phyloP scores from a whole-genome alignment of 2,329 filamentous ascomycete species.

The Diplodia mutila region DNA sequence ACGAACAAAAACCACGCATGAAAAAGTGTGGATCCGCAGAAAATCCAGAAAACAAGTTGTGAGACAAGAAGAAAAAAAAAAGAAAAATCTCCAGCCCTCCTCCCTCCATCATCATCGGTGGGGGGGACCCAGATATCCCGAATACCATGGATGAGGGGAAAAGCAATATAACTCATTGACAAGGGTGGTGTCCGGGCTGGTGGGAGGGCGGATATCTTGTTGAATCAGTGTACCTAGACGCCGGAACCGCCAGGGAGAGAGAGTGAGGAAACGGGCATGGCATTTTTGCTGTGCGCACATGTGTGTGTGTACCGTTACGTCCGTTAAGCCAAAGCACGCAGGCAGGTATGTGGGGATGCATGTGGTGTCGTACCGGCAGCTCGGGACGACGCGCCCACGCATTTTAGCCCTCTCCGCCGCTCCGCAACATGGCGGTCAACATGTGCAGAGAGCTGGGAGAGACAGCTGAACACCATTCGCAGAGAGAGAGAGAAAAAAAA shows the following conservation, averaged over 20 bases:
- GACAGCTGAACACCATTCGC: neutral
- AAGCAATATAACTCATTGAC: neutral
- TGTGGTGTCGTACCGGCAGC: neutral
- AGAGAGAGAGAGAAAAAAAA: too few relatives aligned
- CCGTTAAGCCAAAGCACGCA: neutral
- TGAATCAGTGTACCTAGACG: neutral
- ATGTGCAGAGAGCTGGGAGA: neutral
- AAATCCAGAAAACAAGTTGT: neutral
- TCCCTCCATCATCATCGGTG: neutral
- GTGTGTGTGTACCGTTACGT: neutral
- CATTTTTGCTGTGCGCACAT: neutral
- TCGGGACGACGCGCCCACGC: neutral
- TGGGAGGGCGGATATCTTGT: neutral
- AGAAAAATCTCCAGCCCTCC: too few relatives aligned
- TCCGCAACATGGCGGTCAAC: neutral
- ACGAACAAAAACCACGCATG: neutral
- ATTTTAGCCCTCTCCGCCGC: neutral
- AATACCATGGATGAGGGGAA: neutral
- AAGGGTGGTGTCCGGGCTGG: neutral
- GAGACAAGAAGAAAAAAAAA: neutral
- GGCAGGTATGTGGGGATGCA: neutral
- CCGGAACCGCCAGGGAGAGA: neutral
- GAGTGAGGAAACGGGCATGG: neutral
- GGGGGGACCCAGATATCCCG: neutral
- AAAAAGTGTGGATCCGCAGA: neutral